A percentile compares a stretch with the other conserved stretches of the same genome.
Conservation (phyloP, 1,284 basidiomycete species). For the Ganoderma meredithae region DNA sequence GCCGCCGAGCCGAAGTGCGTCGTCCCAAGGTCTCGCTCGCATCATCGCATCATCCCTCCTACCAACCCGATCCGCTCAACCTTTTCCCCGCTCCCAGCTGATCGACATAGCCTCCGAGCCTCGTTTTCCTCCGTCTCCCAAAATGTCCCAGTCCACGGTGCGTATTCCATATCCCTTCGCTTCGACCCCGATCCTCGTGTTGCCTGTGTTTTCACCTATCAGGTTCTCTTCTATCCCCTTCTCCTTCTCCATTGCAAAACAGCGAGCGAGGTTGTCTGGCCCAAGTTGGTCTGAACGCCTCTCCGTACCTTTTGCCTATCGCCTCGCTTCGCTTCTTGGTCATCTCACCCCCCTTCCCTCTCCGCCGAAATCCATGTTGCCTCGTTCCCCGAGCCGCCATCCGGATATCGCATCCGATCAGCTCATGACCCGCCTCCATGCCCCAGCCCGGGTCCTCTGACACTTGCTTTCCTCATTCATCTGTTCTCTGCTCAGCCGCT, state of each 20-base stretch:
- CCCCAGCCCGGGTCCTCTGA: background rate
- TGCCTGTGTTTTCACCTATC: background rate
- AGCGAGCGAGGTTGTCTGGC: background rate
- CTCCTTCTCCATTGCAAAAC: background rate
- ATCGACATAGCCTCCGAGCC: slow-evolving; percentile 7
- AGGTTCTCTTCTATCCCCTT: background rate
- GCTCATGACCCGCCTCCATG: slow-evolving; percentile 23
- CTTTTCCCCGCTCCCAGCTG: slow-evolving; percentile 11
- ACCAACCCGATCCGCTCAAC: slow-evolving; percentile 5
- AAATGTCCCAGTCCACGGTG: slow-evolving; percentile 13
- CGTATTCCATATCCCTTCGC: background rate
- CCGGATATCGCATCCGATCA: slow-evolving; percentile 33
- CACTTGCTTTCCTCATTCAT: slow-evolving; percentile 3
- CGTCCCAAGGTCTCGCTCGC: slow-evolving; percentile 12
- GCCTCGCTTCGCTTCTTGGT: background rate
- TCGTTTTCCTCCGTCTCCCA: slow-evolving; percentile 18
- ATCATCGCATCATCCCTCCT: slow-evolving; percentile 22
- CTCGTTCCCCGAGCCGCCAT: slow-evolving; percentile 21
- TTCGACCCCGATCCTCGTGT: background rate
- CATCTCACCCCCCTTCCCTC: slow-evolving; percentile 10
- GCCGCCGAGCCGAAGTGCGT: slow-evolving; percentile 1
- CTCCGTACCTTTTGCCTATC: slow-evolving; percentile 5
- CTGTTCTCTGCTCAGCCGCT: background rate
- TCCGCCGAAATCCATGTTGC: slow-evolving; percentile 18
- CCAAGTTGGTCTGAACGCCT: slow-evolving; percentile 13